Evolutionary conservation across 1,284 basidiomycete species (phyloP), one percentile per base, ranked within the genome.

Genomic region (Nidula niveotomentosa): DNA sequence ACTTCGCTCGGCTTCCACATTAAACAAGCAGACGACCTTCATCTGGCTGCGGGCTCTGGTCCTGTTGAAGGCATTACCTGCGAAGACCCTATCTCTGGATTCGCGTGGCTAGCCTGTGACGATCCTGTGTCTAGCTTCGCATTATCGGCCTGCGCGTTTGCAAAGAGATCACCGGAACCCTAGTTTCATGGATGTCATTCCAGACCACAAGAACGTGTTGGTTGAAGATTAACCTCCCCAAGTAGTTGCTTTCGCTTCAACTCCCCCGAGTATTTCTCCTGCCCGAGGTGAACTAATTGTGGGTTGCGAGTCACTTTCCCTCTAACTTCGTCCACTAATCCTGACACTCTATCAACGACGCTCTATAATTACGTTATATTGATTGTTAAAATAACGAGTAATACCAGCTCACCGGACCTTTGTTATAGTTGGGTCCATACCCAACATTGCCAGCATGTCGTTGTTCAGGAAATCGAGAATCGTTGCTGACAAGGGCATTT

Each of bases 371-470:
- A n/a, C 2, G 18, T 47, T 2, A 30, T 23, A 48, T 47, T 10
- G 9, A 10, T 9, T 45, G 13, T 49, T 18, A 51, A 6, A 12
- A 15, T 36, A 9, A 3, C 3, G 2, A 8, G 15, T 33, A 23
- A 34, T 1, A 41, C 9, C 33, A 10, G 53, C 60, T 36, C 36
- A 64, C 62, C 15, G 60, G 55, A 13, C 51, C 52, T 6, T 33
- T 23, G 15, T 53, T 49, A 36, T 56, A 63, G 45, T 62, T 62
- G 6, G 60, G 61, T n/a, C 62, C 64, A 54, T 62, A 61, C 6
- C 61, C 62, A 34, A 64, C 60, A 55, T 62, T 62, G 1, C 64
- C 64, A 37, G 61, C 59, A 45, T 65, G 64, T 41, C 56, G 54
- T 57, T 64, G 61, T 36, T 51, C 45, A 8, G 60, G 58, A 55